phyloP scores from a whole-genome alignment of 768 basidiomycete genomes.

The Rubroboletus pulcherrimus region DNA sequence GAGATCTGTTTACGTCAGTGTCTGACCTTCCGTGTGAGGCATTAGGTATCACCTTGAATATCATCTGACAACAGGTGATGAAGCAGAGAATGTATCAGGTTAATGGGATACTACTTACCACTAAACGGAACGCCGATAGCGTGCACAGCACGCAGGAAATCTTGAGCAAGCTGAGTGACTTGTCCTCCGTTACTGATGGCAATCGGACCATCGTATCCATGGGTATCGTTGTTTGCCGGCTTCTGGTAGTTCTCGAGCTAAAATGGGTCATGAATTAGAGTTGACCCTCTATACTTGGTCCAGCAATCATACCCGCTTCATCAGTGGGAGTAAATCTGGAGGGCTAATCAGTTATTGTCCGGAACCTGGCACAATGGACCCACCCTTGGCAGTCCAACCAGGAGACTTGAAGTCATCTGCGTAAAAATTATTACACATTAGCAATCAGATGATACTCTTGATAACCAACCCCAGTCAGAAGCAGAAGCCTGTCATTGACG shows the following conservation, averaged over 20 bases:
- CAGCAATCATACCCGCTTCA: constrained; percentile 50
- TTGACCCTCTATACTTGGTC: neutral
- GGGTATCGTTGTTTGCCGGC: constrained; percentile 60
- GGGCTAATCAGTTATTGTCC: neutral
- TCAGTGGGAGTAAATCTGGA: constrained; percentile 64
- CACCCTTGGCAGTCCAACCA: constrained; percentile 65
- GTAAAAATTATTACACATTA: neutral
- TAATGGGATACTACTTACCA: constrained; percentile 36
- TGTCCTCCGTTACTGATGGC: constrained; percentile 69
- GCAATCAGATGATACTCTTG: neutral
- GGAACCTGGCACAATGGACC: constrained; percentile 2
- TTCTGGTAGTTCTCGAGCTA: constrained; percentile 77
- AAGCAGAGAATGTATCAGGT: neutral
- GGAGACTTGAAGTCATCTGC: constrained; percentile 69
- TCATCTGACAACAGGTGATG: constrained; percentile 42
- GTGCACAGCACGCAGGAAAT: constrained; percentile 63
- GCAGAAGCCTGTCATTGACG: constrained; percentile 49
- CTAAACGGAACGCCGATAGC: constrained; percentile 61
- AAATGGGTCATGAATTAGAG: neutral
- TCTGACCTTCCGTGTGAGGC: neutral
- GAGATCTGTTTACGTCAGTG: constrained; percentile 40
- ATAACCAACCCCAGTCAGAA: constrained; percentile 59
- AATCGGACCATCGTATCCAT: constrained; percentile 73
- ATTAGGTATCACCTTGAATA: constrained; percentile 44
- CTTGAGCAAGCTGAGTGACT: constrained; percentile 60